A percentile compares a stretch with the other conserved stretches of the same genome.
phyloP scores from a whole-genome alignment of 1,139 yeast genomes.

The Spathaspora jeffriesii region DNA sequence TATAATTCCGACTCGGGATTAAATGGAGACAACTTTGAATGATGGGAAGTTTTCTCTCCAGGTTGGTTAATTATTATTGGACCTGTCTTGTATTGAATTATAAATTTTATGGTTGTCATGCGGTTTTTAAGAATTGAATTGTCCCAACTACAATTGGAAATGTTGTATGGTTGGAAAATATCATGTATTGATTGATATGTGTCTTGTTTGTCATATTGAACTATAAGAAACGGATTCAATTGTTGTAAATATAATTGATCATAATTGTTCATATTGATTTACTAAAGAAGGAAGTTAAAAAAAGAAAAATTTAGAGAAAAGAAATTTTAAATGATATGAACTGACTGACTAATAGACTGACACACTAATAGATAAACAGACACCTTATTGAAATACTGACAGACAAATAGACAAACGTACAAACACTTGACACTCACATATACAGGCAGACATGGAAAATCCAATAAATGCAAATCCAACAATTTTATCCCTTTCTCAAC shows the following conservation, averaged over 20 bases:
- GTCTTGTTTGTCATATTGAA: constrained; percentile 10
- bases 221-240: constrained; percentile 32
- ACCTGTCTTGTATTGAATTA: constrained; percentile 17
- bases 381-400: background rate
- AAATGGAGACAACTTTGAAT: constrained; percentile 39
- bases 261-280: constrained; percentile 33
- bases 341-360: background rate
- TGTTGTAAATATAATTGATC: constrained; percentile 27
- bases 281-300: background rate
- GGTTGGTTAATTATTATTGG: constrained; percentile 2
- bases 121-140: constrained; percentile 39
- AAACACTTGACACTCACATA: background rate
- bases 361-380: background rate
- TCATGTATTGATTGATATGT: too few relatives aligned
- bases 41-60: constrained; percentile 12
- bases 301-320: background rate
- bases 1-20: constrained; percentile 35
- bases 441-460: constrained; percentile 48
- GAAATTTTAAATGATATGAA: background rate
- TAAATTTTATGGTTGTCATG: constrained; percentile 33
- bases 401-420: background rate
- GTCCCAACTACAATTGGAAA: constrained; percentile 35
- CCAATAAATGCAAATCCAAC: constrained; percentile 94
- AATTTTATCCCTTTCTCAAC: constrained; percentile 69
- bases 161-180: constrained; percentile 19